Evolutionary conservation across 2,329 filamentous ascomycete species (phyloP).

Genomic region (Thielaviopsis cerberus): DNA sequence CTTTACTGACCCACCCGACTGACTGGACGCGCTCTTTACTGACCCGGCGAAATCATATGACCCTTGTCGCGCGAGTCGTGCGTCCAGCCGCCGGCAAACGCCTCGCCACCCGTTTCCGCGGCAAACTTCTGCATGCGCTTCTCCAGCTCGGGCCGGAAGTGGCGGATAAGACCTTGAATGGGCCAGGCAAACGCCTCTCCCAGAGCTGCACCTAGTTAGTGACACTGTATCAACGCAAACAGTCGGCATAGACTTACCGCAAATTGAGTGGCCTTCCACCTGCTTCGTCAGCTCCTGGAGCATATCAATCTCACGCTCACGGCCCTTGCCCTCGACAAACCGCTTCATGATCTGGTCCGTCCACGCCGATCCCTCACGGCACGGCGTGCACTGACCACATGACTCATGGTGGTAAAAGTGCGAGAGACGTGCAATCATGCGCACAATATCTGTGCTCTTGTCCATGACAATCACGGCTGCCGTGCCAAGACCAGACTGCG

Average conservation of each 20-base stretch:
- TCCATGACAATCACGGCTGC: conserved; percentile 98
- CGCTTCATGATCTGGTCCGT: conserved; percentile 97
- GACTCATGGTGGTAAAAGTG: conserved; percentile 98
- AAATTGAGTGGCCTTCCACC: conserved; percentile 97
- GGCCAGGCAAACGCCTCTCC: conserved; percentile 98
- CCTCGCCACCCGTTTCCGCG: conserved; percentile 49
- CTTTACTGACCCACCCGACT: not conserved
- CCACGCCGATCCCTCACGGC: conserved; percentile 97
- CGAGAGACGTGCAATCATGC: conserved; percentile 77
- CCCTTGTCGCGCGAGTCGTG: conserved; percentile 59
- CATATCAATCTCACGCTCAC: conserved; percentile 94
- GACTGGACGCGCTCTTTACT: conserved; percentile 38
- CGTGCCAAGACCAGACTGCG: conserved; percentile 88
- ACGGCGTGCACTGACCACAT: conserved; percentile 98
- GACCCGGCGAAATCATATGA: conserved; percentile 71
- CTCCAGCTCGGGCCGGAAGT: conserved; percentile 93
- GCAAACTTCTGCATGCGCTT: conserved; percentile 71
- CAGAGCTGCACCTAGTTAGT: conserved; percentile 39
- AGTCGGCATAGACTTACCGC: conserved; percentile 42
- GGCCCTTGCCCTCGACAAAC: conserved; percentile 78
- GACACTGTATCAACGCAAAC: not conserved
- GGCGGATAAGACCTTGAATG: conserved; percentile 90
- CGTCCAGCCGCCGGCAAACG: conserved; percentile 75
- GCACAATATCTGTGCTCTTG: conserved; percentile 89
- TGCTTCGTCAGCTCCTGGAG: conserved; percentile 98